Base-by-base conservation (phyloP, 208 protist genomes). In the Trypanosoma avium region DNA sequence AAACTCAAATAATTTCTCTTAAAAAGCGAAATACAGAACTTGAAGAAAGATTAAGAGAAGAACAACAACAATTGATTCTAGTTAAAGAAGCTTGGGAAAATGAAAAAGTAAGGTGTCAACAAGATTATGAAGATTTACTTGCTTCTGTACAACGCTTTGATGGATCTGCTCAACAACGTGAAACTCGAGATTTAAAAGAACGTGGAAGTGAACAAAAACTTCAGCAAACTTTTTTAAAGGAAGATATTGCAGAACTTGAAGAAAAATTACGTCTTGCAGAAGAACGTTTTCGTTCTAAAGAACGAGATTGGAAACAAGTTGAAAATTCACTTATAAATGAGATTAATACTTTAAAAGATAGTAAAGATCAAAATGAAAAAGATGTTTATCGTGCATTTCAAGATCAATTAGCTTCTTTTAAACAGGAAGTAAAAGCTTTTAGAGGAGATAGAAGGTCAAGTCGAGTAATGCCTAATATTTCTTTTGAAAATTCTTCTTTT, bases 221-320 rank as follows among this genome's bases (percentile, higher is more conserved):
- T 32, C 78, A 87, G 61, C 72, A 88, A 49, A 36, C 65, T 22
- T 58, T 93, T 17, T 66, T 93, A 22, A 86, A 83, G 50, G 84
- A 91, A 48, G 84, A 94, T 40, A 80, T 90, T 50, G 70, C 66
- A 2, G 70, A 86, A 43, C 82, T 94, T 38, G 87, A 94, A 49
- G 32, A 67, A 29, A 90, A 88, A 47, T 42, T 94, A 38, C 82
- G 80, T 40, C 71, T 81, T 15, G 24, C 59, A 19, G 70, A 88
- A 45, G 61, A 94, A 30, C 73, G 66, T 30, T 57, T 72, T 48
- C 86, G 84, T 78, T 30, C 58, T 26, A 91, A 85, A 68, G 87
- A 94, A 56, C 76, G 81, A 40, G 78, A 82, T 43, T 91, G 81
- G 84, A 46, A 74, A 22, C 57, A 65, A 42, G 49, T 55, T 15